Conservation (phyloP, 2,329 filamentous ascomycete genomes). For the Talaromyces sp. region DNA sequence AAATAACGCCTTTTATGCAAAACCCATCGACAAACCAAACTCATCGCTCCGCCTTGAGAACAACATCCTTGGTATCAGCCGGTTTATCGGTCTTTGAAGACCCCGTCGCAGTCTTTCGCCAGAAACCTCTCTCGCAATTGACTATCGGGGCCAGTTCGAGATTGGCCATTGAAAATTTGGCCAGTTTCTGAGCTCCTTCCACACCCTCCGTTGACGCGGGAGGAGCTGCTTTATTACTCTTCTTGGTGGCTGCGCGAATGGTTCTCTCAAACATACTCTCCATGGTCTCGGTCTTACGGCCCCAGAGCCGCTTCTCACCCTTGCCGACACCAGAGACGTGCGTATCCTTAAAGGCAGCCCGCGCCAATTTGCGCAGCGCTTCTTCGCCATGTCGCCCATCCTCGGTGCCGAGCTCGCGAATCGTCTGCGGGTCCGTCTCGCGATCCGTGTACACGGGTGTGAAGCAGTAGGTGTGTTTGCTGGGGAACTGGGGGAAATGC, state of each 20-base stretch:
- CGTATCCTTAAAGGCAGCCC: constrained; percentile 42
- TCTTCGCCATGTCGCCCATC: constrained; percentile 63
- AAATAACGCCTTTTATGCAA: constrained; percentile 1
- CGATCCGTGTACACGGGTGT: constrained; percentile 57
- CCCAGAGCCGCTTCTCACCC: constrained; percentile 37
- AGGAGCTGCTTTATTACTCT: constrained; percentile 21
- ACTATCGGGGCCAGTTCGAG: constrained; percentile 49
- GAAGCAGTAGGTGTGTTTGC: constrained; percentile 59
- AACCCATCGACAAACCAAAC: constrained; percentile 4
- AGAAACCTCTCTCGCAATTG: constrained; percentile 58
- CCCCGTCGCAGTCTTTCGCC: constrained; percentile 45
- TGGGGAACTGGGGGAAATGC: constrained; percentile 60
- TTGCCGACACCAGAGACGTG: constrained; percentile 35
- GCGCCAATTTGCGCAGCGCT: constrained; percentile 57
- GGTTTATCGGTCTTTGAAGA: constrained; percentile 30
- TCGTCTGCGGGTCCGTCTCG: constrained; percentile 56
- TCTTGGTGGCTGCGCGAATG: constrained; percentile 46
- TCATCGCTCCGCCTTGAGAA: constrained; percentile 18
- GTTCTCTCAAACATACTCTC: constrained; percentile 54
- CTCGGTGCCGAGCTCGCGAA: constrained; percentile 60
- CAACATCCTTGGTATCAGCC: constrained; percentile 19
- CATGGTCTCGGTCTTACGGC: constrained; percentile 36
- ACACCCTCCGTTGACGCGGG: neutral
- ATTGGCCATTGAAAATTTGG: constrained; percentile 20
- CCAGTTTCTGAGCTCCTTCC: constrained; percentile 6